Conservation (phyloP, 352 stramenopile genomes). For the Globisporangium megalacanthum region DNA sequence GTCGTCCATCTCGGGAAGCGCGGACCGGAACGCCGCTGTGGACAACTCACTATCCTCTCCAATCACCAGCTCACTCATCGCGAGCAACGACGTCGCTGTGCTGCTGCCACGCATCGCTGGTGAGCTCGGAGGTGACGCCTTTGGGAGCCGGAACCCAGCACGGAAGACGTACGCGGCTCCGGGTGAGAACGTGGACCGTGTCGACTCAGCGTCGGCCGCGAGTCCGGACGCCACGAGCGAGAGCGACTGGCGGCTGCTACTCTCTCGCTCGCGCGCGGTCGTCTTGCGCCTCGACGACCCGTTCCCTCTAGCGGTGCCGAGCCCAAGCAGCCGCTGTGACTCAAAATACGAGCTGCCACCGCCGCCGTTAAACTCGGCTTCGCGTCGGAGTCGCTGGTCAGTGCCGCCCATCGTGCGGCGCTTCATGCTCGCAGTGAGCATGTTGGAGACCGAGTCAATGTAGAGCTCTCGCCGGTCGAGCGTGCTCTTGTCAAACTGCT, state of each 20-base stretch:
- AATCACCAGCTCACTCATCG: constrained; percentile 2
- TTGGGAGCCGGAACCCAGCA: constrained; percentile 50
- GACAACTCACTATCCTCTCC: constrained; percentile 10
- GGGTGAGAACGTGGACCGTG: constrained; percentile 32
- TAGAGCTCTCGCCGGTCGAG: constrained; percentile 76
- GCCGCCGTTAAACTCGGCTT: constrained; percentile 10
- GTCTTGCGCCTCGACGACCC: constrained; percentile 21
- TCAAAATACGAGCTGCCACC: constrained; percentile 36
- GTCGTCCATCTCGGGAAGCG: constrained; percentile 15
- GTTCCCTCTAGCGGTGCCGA: constrained; percentile 12
- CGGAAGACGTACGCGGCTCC: constrained; percentile 40
- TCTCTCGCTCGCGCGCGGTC: constrained; percentile 17
- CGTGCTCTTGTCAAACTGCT: constrained; percentile 81
- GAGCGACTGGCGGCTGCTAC: constrained; percentile 16
- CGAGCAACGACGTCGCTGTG: background rate
- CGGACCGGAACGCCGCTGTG: constrained; percentile 5
- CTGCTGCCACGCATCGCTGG: constrained; percentile 6
- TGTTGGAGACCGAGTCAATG: constrained; percentile 75
- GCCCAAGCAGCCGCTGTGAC: constrained; percentile 32
- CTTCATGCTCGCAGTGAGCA: constrained; percentile 69
- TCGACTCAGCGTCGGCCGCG: constrained; percentile 21
- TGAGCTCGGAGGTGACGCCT: constrained; percentile 28
- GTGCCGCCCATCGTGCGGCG: constrained; percentile 45
- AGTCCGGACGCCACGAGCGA: constrained; percentile 24
- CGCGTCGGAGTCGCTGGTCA: constrained; percentile 8